Evolutionary conservation across 108 stramenopile species (phyloP).

Genomic region (Stephanodiscus triporus): DNA sequence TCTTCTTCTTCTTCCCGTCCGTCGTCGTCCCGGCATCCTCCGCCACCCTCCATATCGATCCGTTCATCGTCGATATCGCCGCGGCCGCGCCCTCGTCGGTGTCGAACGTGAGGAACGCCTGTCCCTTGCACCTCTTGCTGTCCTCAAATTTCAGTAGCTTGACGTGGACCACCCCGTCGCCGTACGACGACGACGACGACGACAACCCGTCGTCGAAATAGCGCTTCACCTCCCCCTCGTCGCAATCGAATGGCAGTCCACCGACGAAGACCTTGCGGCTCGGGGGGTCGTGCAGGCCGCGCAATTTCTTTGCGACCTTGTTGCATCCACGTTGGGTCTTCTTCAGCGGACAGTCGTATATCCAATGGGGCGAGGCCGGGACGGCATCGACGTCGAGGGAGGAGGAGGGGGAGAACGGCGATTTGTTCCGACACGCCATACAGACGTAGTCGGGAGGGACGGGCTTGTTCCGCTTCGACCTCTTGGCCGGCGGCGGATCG

Average conservation of each 20-base stretch:
- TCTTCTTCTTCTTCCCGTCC: constrained; percentile 43
- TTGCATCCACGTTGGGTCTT: constrained; percentile 73
- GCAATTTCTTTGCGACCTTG: constrained; percentile 58
- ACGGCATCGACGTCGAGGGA: neutral
- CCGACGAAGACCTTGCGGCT: constrained; percentile 81
- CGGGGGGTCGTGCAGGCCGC: constrained; percentile 75
- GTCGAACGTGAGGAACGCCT: constrained; percentile 78
- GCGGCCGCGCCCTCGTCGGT: constrained; percentile 62
- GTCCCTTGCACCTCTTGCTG: constrained; percentile 84
- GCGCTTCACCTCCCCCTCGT: constrained; percentile 58
- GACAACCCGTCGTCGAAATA: constrained; percentile 48
- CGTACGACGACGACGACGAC: neutral
- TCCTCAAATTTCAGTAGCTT: constrained; percentile 82
- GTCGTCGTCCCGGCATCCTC: constrained; percentile 35
- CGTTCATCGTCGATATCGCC: constrained; percentile 73
- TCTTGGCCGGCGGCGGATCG: constrained; percentile 51
- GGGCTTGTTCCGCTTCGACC: constrained; percentile 71
- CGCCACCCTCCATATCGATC: constrained; percentile 48
- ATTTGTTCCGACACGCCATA: constrained; percentile 79
- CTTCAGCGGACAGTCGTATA: constrained; percentile 88
- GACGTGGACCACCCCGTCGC: constrained; percentile 56
- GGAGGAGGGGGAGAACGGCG: neutral
- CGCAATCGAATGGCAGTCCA: constrained; percentile 82
- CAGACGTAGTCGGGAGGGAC: constrained; percentile 86
- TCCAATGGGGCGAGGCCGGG: constrained; percentile 70